Conservation (phyloP, 805 yeast genomes). For the Yarrowia sp. region DNA sequence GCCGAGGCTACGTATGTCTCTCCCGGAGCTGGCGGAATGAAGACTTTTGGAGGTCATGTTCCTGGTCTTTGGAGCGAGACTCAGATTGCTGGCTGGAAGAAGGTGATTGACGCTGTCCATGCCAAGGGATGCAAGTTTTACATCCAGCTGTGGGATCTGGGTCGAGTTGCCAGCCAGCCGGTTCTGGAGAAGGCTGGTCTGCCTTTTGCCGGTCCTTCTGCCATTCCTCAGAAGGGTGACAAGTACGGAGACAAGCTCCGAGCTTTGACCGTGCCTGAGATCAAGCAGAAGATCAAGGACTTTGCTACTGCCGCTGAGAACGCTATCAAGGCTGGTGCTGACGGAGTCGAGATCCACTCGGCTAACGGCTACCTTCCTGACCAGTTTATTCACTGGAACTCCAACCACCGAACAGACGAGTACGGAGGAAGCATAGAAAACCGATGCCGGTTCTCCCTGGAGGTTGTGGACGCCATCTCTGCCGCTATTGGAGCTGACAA, state of each 20-base stretch:
- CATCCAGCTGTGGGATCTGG: slow-evolving; percentile 56
- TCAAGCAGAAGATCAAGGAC: slow-evolving; percentile 53
- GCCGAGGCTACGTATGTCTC: slow-evolving; percentile 66
- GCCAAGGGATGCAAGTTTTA: slow-evolving; percentile 51
- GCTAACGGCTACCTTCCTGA: slow-evolving; percentile 67
- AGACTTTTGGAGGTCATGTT: slow-evolving; percentile 40
- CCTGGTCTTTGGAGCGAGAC: slow-evolving; percentile 70
- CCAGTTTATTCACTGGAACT: slow-evolving; percentile 55
- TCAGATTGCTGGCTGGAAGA: slow-evolving; percentile 83
- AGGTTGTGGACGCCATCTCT: slow-evolving; percentile 60
- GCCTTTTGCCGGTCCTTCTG: slow-evolving; percentile 31
- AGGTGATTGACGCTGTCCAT: slow-evolving; percentile 56
- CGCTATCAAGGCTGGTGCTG: slow-evolving; percentile 62
- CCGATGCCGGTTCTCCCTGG: slow-evolving; percentile 58
- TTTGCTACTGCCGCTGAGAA: slow-evolving; percentile 61
- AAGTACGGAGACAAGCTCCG: slow-evolving; percentile 29
- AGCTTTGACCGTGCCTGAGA: slow-evolving; percentile 53
- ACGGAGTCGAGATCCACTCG: slow-evolving; percentile 69
- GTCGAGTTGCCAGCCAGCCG: slow-evolving; percentile 49
- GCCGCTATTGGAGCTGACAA: slow-evolving; percentile 61
- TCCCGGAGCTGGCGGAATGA: slow-evolving; percentile 51
- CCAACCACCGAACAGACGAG: slow-evolving; percentile 63
- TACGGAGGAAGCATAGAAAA: slow-evolving; percentile 69
- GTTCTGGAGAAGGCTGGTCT: slow-evolving; percentile 15
- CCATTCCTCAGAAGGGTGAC: slow-evolving; percentile 45